Percentiles rank a stretch among this genome's conserved stretches.
Evolutionary conservation across 2,329 filamentous ascomycete species (phyloP).

Genomic region (Coniochaeta sp.): DNA sequence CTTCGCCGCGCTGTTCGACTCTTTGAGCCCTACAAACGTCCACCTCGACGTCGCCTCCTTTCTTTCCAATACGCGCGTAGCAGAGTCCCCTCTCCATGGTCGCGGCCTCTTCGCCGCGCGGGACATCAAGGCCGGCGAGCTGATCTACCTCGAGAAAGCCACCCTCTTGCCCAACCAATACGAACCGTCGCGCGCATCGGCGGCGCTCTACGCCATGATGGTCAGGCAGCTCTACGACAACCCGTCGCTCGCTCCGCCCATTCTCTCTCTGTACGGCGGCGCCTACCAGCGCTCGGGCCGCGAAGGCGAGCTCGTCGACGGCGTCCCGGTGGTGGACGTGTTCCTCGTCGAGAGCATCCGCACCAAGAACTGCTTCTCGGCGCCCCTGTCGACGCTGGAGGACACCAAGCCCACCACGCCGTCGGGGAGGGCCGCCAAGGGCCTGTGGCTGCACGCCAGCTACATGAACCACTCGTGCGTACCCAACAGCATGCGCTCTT

Average conservation of each 20-base stretch:
- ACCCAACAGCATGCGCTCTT: conserved; percentile 21
- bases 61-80: conserved; percentile 21
- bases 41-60: conserved; percentile 27
- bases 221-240: conserved; percentile 31
- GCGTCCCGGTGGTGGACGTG: conserved; percentile 26
- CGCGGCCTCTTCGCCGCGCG: conserved; percentile 33
- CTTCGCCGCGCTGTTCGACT: conserved; percentile 17
- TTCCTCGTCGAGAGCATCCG: conserved; percentile 31
- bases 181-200: conserved; percentile 29
- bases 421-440: conserved; percentile 14
- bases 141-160: conserved; percentile 35
- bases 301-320: conserved; percentile 25
- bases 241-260: conserved; percentile 23
- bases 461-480: conserved; percentile 23
- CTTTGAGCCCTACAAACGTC: conserved; percentile 9
- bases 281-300: conserved; percentile 20
- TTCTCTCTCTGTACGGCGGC: conserved; percentile 26
- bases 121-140: conserved; percentile 27
- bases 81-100: conserved; percentile 25
- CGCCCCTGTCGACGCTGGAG: conserved; percentile 21
- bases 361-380: conserved; percentile 31
- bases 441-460: conserved; percentile 20
- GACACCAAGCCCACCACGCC: conserved; percentile 15
- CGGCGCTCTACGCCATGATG: conserved; percentile 33
- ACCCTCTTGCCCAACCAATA: conserved; percentile 32